phyloP scores from a whole-genome alignment of 2,329 filamentous ascomycete species.

The Thyridium curvatum region DNA sequence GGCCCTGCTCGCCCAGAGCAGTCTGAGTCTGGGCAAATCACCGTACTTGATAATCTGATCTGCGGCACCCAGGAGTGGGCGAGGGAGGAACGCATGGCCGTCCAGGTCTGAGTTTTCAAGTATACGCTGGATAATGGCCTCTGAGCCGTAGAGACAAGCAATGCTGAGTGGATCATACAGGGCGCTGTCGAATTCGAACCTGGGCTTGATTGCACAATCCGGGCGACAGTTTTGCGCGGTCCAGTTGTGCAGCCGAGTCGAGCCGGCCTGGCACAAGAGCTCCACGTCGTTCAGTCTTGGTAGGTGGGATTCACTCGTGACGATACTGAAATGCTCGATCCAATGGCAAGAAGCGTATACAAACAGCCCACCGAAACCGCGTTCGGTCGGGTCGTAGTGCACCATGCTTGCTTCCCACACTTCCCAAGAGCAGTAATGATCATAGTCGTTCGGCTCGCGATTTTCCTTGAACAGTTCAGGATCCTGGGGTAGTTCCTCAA shows the following conservation, averaged over 20 bases:
- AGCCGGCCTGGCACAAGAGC: conserved; percentile 15
- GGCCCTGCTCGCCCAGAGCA: conserved; percentile 10
- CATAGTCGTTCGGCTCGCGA: conserved; percentile 9
- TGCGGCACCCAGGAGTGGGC: conserved; percentile 11
- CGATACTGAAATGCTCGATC: conserved; percentile 19
- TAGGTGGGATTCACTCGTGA: conserved; percentile 10
- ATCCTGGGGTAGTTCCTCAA: conserved; percentile 13
- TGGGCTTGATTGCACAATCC: conserved; percentile 18
- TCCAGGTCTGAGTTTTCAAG: conserved; percentile 14
- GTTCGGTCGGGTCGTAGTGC: conserved; percentile 2
- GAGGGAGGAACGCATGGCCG: conserved; percentile 7
- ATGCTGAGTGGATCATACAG: conserved; percentile 27
- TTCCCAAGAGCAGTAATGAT: conserved; percentile 18
- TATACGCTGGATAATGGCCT: conserved; percentile 19
- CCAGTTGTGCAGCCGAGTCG: conserved; percentile 22
- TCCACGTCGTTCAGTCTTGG: conserved; percentile 12
- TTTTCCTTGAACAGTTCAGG: conserved; percentile 15
- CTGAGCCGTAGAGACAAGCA: conserved; percentile 23
- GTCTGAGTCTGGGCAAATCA: conserved; percentile 14
- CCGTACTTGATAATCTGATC: conserved; percentile 19
- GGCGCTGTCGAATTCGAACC: conserved; percentile 20
- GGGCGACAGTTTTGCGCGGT: conserved; percentile 22
- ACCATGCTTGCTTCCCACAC: conserved; percentile 21
- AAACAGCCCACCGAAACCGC: conserved; percentile 10
- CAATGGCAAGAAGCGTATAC: conserved; percentile 28